phyloP scores from a whole-genome alignment of 2,329 filamentous ascomycete genomes.

The Ophiocordyceps unilateralis region DNA sequence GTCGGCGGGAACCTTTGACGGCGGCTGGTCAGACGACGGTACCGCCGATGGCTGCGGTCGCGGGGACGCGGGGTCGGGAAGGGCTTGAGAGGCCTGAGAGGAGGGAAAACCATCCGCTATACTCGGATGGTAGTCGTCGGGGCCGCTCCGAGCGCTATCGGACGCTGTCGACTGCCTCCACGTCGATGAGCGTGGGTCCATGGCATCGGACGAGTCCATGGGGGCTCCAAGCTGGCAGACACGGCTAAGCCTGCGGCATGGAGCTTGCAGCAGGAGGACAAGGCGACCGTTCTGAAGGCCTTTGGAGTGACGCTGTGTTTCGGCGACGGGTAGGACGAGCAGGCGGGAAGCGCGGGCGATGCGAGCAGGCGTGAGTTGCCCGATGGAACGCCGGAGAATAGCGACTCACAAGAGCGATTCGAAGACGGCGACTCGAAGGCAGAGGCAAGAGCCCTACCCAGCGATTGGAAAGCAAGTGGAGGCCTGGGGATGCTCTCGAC shows the following conservation, averaged over 20 bases:
- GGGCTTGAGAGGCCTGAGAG: slow-evolving; percentile 2
- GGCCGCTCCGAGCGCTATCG: slow-evolving; percentile 1
- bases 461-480: background rate
- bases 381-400: background rate
- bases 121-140: slow-evolving; percentile 30
- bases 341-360: background rate
- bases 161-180: slow-evolving; percentile 16
- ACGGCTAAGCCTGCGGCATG: background rate
- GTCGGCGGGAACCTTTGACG: slow-evolving; percentile 7
- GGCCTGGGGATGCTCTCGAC: background rate
- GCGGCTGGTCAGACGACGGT: slow-evolving; percentile 7
- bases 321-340: background rate
- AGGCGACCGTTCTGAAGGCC: background rate
- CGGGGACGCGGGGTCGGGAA: too few species aligned
- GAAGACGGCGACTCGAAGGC: background rate
- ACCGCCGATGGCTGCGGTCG: slow-evolving; percentile 4
- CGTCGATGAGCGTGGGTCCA: slow-evolving; percentile 19
- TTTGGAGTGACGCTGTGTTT: background rate
- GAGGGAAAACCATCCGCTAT: slow-evolving; percentile 27
- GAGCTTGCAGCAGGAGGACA: background rate
- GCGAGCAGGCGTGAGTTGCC: too few species aligned
- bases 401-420: background rate
- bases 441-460: background rate
- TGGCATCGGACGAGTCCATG: slow-evolving; percentile 24
- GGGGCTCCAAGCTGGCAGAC: background rate